Base-by-base conservation (phyloP, 2,329 filamentous ascomycete genomes). In the Blastomyces parvus region DNA sequence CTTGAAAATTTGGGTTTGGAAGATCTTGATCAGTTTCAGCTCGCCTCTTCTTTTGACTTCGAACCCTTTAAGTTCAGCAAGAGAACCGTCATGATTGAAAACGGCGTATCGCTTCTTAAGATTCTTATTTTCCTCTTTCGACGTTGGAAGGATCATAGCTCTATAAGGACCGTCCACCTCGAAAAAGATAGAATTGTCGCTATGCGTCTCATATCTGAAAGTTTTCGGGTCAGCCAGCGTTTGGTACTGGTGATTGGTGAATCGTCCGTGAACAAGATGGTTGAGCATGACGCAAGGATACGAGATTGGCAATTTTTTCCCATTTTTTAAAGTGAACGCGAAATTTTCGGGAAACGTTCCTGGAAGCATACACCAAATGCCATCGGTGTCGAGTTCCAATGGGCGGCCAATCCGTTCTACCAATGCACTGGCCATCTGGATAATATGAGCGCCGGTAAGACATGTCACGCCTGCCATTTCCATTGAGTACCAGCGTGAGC, bases 241-340 rank as follows among this genome's bases (percentile, higher is more conserved):
- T 79, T 99, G 92, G 74, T 99, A 99, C 71, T 99, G 94, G 70
- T 97, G 88, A 70, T 99, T 99, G 33, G 94, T 99, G 75, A 97
- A 99, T 69, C 88, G 88, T 63, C 83, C 91, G 72, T 99, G 94
- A 8, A 99, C 94, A 3, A 97, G 83, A 74, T 99, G 94, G 74
- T 99, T 99, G 79, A 99, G 84, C 94, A 99, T 99, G 68, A 97
- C 91, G 74, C 94, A 99, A 63, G 94, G 94, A 72, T 99, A 99
- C 0, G 94, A 99, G 59, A 99, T 92, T n/a, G 88, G 82, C 65
- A 97, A 74, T 74, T 97, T 99, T 82, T 97, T 99, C 68, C 94
- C 94, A 70, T 92, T 95, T 76, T 93, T 96, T 69, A 97, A 78
- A 71, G 89, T 96, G 81, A 99, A 97, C 0, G 86, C 82, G 71